Conservation (phyloP, 257 asterid genomes). For the Solanum lycopersicoides region DNA sequence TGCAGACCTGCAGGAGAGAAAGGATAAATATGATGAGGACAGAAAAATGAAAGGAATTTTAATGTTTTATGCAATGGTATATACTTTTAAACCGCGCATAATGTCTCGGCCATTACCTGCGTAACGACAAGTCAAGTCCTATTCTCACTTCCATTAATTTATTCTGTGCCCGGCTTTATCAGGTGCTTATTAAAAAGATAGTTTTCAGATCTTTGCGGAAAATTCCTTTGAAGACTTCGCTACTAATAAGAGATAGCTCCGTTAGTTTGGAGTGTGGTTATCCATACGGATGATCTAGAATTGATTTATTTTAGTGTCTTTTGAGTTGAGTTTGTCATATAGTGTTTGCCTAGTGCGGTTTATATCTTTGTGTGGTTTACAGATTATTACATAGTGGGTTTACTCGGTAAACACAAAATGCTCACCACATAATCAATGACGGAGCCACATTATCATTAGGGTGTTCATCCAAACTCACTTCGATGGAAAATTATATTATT, state of each 20-base stretch:
- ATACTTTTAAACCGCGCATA: neutral
- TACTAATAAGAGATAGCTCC: neutral
- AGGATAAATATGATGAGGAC: neutral
- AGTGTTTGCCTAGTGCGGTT: too few species aligned
- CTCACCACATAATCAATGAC: too few species aligned
- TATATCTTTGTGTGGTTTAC: too few species aligned
- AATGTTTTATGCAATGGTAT: neutral
- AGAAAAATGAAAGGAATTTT: neutral
- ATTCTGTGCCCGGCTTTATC: neutral
- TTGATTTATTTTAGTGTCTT: accelerated
- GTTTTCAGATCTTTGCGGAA: neutral
- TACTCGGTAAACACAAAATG: too few species aligned
- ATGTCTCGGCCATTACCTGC: neutral
- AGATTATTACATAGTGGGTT: too few species aligned
- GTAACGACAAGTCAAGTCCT: neutral
- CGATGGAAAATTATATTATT: too few species aligned
- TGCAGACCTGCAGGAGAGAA: neutral
- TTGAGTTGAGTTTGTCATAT: accelerated
- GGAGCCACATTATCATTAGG: too few species aligned
- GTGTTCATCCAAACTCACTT: too few species aligned
- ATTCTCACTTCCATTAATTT: neutral
- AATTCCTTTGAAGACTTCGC: neutral
- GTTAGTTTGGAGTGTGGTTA: neutral
- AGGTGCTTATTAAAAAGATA: neutral
- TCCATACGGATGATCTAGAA: accelerated